Evolutionary conservation across 495 filamentous ascomycete species (phyloP), one percentile per base, ranked within the genome.

Genomic region (Tetracladium marchalianum): DNA sequence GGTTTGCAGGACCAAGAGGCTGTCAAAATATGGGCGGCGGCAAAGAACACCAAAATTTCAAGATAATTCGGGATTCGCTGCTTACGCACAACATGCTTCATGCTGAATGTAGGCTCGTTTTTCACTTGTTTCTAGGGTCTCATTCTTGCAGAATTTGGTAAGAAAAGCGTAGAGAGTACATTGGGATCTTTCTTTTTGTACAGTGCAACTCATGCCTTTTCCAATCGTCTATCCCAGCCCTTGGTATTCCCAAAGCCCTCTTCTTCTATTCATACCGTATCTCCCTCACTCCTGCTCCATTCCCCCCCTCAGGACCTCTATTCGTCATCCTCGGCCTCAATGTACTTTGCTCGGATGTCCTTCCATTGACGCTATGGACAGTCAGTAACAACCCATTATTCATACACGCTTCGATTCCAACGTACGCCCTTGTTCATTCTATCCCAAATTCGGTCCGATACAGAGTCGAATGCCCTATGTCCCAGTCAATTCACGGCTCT

Each of bases 311-410:
- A 7, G 17, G 10, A 4, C 8, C 13, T 47, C 42, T 53, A 49
- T 39, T 62, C 56, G 19, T 62, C 57, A 43, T 87, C 82, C 56
- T 76, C 72, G 24, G 31, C 43, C 22, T 27, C 62, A 54, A 89
- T 65, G 64, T 96, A 99, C 61, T 76, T 81, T 62, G 78, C 66
- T 64, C 92, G 88, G 71, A 99, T 96, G 65, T 97, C 92, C 76
- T 97, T 97, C 93, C 93, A 99, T 90, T 97, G 93, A 55, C 92
- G 87, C 86, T 97, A 60, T 62, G 47, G 41, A 39, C 39, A 55
- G 65, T 47, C 44, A 50, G 46, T n/a, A 42, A 16, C 36, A 43
- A 24, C 22, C 18, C 18, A 8, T 18, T 35, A 22, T 16, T 19
- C 13, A 43, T 40, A 34, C 43, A 27, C 38, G 13, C 9, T 18